Conservation (phyloP, 805 yeast species). For the Pichia eremophila region DNA sequence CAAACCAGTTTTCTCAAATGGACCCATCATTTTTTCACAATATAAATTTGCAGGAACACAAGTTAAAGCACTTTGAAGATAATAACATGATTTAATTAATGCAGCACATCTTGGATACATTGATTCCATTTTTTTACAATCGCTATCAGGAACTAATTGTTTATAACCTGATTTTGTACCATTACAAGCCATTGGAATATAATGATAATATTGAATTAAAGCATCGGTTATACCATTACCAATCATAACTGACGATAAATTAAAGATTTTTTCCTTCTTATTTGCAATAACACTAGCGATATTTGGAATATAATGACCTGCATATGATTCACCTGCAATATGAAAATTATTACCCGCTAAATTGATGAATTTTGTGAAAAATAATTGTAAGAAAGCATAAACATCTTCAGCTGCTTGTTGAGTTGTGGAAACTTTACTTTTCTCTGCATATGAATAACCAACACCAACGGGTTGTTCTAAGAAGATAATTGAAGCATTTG, state of each 20-base stretch:
- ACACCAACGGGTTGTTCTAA: slow-evolving; percentile 86
- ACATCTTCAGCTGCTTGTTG: slow-evolving; percentile 80
- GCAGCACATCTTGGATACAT: slow-evolving; percentile 69
- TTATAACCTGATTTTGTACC: slow-evolving; percentile 67
- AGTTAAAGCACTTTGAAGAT: slow-evolving; percentile 61
- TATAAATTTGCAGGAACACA: slow-evolving; percentile 89
- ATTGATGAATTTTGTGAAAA: slow-evolving; percentile 63
- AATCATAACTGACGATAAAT: slow-evolving; percentile 68
- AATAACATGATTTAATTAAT: slow-evolving; percentile 72
- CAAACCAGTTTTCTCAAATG: slow-evolving; percentile 75
- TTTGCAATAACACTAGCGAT: slow-evolving; percentile 74
- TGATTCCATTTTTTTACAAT: slow-evolving; percentile 62
- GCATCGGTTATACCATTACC: slow-evolving; percentile 92
- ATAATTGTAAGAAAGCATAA: slow-evolving; percentile 67
- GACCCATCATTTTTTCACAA: slow-evolving; percentile 79
- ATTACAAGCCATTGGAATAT: slow-evolving; percentile 90
- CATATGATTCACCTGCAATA: slow-evolving; percentile 90
- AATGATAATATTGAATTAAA: slow-evolving; percentile 64
- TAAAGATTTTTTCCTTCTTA: slow-evolving; percentile 46
- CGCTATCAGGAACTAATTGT: slow-evolving; percentile 66
- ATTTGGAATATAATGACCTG: slow-evolving; percentile 89
- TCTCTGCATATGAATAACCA: slow-evolving; percentile 51
- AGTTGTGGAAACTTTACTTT: slow-evolving; percentile 53
- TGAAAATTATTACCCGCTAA: slow-evolving; percentile 56
- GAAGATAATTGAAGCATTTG: slow-evolving; percentile 76